Percentiles rank a stretch among this genome's conserved stretches.
phyloP scores from a whole-genome alignment of 352 stramenopile genomes.

The Peronospora destructor region DNA sequence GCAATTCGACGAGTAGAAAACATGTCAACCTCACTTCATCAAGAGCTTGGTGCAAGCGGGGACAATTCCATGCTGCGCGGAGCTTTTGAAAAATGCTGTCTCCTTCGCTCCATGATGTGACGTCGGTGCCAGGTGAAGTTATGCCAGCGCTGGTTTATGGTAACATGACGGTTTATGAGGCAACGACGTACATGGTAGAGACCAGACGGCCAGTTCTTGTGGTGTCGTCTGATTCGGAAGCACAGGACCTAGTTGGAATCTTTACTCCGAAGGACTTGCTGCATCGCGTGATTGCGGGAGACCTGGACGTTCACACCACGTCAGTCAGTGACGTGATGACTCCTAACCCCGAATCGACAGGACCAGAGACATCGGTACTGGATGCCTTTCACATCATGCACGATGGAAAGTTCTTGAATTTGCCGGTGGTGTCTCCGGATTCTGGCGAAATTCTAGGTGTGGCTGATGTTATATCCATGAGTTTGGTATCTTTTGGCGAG shows the following conservation, averaged over 20 bases:
- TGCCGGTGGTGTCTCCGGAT: conserved; percentile 88
- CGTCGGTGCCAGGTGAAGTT: conserved; percentile 55
- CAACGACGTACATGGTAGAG: conserved; percentile 69
- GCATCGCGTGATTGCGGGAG: conserved; percentile 89
- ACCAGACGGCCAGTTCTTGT: conserved; percentile 74
- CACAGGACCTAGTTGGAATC: conserved; percentile 88
- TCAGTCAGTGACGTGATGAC: conserved; percentile 92
- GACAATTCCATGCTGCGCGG: conserved; percentile 55
- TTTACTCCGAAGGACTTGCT: conserved; percentile 98
- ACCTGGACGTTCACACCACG: conserved; percentile 85
- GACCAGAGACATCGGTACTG: conserved; percentile 90
- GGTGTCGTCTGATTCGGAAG: conserved; percentile 49
- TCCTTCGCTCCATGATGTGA: conserved; percentile 68
- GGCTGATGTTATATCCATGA: conserved; percentile 77
- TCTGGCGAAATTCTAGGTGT: conserved; percentile 73
- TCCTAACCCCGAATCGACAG: conserved; percentile 90
- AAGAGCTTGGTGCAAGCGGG: conserved; percentile 58
- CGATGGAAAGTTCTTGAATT: conserved; percentile 94
- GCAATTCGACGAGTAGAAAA: conserved; percentile 95
- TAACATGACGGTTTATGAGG: conserved; percentile 63
- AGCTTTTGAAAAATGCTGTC: conserved; percentile 87
- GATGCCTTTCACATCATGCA: conserved; percentile 98
- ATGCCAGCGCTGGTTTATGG: conserved; percentile 66
- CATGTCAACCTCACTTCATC: conserved; percentile 69
- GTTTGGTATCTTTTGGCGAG: conserved; percentile 69